Evolutionary conservation across 106 monocot genomes (phyloP), one percentile per base, ranked within the genome.

Genomic region (Gastrodia elata): DNA sequence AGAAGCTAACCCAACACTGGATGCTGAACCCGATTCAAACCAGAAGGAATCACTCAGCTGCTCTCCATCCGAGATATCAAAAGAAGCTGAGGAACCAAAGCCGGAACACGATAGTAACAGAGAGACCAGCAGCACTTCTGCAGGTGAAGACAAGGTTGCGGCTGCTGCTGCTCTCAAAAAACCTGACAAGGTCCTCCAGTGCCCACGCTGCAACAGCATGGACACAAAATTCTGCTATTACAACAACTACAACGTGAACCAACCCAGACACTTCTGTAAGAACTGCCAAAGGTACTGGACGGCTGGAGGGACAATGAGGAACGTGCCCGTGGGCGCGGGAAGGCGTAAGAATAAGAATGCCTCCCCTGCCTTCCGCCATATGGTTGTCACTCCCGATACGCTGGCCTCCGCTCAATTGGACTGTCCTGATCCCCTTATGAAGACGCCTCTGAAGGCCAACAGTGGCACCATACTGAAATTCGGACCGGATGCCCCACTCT

Each of bases 221-320:
- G 97, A 98, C 37, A 98, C 97, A 36, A 98, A 98, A 41, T 98
- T 98, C 77, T 97, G 97, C 80, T 97, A 93, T 74, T 98, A 91
- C 74, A 98, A 98, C 70, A 98, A 93, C 22, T 98, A 98, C 69
- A 93, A 98, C 52, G 85, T 93, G 22, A 93, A 98, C 73, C 97
- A 98, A 72, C 97, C 97, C 14, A 77, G 93, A 35, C 91, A 98
- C 80, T 98, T 93, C 48, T 98, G 97, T 69, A 93, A 91, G 81
- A 98, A 93, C 72, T 98, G 97, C 39, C 93, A 98, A 68, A 86
- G 97, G 83, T 98, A 98, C 71, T 98, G 97, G 97, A 98, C 97
- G 76, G 90, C 97, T 57, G 97, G 97, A 11, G 97, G 97, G 32
- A 87, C 88, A 14, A 98, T 98, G 93, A 86, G 97, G 73, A 98